Evolutionary conservation across 768 basidiomycete species (phyloP).

Genomic region (Hemileccinum rubropunctum): DNA sequence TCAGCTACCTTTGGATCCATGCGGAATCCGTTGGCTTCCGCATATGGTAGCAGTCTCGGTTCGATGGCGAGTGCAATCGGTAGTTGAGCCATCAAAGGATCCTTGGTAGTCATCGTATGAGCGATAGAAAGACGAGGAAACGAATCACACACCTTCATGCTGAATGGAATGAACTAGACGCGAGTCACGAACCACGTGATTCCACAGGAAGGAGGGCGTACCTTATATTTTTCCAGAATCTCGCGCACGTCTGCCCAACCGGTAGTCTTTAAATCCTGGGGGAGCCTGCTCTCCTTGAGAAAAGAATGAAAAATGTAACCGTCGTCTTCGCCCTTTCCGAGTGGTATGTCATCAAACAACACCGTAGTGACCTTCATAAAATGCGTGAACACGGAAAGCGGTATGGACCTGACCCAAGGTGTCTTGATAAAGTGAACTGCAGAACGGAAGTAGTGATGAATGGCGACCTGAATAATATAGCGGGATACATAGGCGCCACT

Average conservation of each 20-base stretch:
- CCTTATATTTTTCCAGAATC: slow-evolving; percentile 69
- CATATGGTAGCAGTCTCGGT: slow-evolving; percentile 69
- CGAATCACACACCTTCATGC: slow-evolving; percentile 49
- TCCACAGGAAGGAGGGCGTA: slow-evolving; percentile 24
- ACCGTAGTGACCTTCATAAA: slow-evolving; percentile 59
- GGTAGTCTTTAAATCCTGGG: slow-evolving; percentile 54
- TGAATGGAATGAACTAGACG: slow-evolving; percentile 74
- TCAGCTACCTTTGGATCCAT: slow-evolving; percentile 70
- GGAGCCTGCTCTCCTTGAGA: slow-evolving; percentile 66
- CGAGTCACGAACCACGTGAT: slow-evolving; percentile 13
- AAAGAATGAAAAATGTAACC: slow-evolving; percentile 62
- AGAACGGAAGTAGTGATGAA: slow-evolving; percentile 76
- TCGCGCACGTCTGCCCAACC: slow-evolving; percentile 64
- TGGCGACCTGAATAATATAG: slow-evolving; percentile 74
- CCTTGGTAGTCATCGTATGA: slow-evolving; percentile 39
- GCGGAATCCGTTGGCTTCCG: slow-evolving; percentile 68
- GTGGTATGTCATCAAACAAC: slow-evolving; percentile 63
- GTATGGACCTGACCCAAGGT: slow-evolving; percentile 66
- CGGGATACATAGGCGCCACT: slow-evolving; percentile 79
- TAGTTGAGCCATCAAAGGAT: slow-evolving; percentile 75
- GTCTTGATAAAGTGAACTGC: slow-evolving; percentile 74
- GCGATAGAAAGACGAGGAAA: background rate
- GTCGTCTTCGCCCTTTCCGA: slow-evolving; percentile 74
- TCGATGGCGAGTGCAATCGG: slow-evolving; percentile 76
- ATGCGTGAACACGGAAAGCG: slow-evolving; percentile 58